Conservation (phyloP, 768 basidiomycete genomes). For the Pulveroboletus ravenelii region DNA sequence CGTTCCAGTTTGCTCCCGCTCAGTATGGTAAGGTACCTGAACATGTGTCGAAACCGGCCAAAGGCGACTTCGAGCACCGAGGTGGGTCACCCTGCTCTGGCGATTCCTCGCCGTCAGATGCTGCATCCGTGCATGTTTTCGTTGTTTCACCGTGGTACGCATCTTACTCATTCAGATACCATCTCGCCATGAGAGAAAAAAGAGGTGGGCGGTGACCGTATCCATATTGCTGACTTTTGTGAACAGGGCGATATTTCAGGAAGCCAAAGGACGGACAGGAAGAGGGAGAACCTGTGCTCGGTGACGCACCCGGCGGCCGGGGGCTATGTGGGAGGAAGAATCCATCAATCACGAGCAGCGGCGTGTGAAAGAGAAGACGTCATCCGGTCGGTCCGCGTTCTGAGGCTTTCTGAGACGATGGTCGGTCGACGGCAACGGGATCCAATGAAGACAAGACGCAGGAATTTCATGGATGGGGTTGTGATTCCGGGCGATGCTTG, state of each 20-base stretch:
- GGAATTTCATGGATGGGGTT: neutral
- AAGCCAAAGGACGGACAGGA: neutral
- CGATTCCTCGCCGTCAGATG: neutral
- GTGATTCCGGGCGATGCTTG: neutral
- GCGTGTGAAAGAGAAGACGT: neutral
- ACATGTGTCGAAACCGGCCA: neutral
- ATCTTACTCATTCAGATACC: neutral
- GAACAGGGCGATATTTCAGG: neutral
- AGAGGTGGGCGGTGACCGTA: neutral
- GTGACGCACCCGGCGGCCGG: neutral
- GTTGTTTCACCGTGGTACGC: neutral
- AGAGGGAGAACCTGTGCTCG: neutral
- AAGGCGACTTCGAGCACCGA: neutral
- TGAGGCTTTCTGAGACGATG: neutral
- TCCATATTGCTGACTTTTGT: neutral
- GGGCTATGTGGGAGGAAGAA: neutral
- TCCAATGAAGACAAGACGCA: no score
- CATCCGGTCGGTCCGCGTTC: neutral
- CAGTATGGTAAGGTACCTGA: neutral
- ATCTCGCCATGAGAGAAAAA: neutral
- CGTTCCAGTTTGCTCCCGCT: no score
- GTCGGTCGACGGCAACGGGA: neutral
- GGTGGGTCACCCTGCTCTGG: neutral
- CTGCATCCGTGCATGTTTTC: no score
- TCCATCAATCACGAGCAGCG: neutral